Evolutionary conservation across 306 rosid species (phyloP), one percentile per base, ranked within the genome.

Genomic region (Sindora glabra): DNA sequence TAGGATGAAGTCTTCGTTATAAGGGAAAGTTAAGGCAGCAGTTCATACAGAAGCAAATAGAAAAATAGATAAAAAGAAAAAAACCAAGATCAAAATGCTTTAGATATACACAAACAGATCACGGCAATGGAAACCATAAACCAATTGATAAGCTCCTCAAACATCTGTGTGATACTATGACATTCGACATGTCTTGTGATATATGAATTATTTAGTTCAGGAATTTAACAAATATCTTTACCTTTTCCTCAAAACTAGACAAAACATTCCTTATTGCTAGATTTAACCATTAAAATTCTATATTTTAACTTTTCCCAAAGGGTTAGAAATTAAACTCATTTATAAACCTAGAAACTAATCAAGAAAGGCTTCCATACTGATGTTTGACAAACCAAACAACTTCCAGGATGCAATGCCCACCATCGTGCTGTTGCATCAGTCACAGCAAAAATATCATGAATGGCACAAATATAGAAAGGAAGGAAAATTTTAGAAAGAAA

Each of bases 1-100:
- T 18, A 71, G 54, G 73, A 80, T 56, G 62, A 64, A 60, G 33
- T 65, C 64, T 66, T 50, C 16, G 60, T 62, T 65, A 67, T 57
- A 68, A 57, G 55, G 48, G 16, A 59, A 59, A 11, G 36, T 42
- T n/a, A 51, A 52, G 36, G 39, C 59, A 48, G 8, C 30, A 59
- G 21, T 46, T 38, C 34, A 14, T 15, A 69, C 14, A 58, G 27
- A 52, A 48, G 34, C 17, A 18, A 65, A 57, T 4, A 18, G 10
- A 37, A 30, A 17, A 37, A 21, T 3, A 18, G 4, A 29, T 2
- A 21, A 12, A 3, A 13, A 2, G 15, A 23, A 39, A 48, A 23
- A 34, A 14, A 56, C 6, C 32, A 34, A 14, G 67, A 26, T 75
- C 52, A 57, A 13, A 10, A 49, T 4, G 19, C 21, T 38, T 38